These are phyloP conservation scores for Tilletia horrida DNA, from an alignment of 1,284 basidiomycete genomes.

Conservation along the genomic window DNA sequence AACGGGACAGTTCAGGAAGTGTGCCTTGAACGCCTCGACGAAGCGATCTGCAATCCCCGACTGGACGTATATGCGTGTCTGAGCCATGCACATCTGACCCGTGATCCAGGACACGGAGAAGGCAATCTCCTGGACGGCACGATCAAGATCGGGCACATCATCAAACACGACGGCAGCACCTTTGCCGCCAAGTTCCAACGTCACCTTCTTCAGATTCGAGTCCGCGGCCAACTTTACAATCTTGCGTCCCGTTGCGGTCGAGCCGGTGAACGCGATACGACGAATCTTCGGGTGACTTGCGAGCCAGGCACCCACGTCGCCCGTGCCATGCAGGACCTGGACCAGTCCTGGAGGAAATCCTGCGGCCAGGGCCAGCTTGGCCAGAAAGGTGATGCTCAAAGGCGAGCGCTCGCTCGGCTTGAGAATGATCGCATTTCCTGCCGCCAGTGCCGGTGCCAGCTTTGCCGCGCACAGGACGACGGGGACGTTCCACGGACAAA, in stretches of 20 bases:
- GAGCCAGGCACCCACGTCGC: constrained; percentile 3
- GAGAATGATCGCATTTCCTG: constrained; percentile 22
- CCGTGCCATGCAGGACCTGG: constrained; percentile 19
- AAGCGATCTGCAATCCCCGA: constrained; percentile 72
- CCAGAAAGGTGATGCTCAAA: background rate
- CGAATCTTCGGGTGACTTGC: constrained; percentile 19
- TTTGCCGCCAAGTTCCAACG: constrained; percentile 91
- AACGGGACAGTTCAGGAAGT: background rate
- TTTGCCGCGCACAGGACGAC: background rate
- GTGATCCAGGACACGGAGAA: constrained; percentile 93
- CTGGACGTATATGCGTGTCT: constrained; percentile 83
- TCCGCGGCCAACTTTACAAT: constrained; percentile 7
- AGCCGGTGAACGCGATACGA: constrained; percentile 21
- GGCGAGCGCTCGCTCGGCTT: constrained; percentile 20
- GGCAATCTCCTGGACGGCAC: constrained; percentile 82
- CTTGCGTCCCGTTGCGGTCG: background rate
- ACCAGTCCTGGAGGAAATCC: constrained; percentile 20
- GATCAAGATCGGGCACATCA: constrained; percentile 76
- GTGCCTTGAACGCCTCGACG: constrained; percentile 57
- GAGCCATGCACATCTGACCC: constrained; percentile 91
- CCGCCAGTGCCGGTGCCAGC: constrained; percentile 8
- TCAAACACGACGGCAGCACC: constrained; percentile 89
- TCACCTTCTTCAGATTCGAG: constrained; percentile 60
- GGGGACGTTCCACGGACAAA: constrained; percentile 11
- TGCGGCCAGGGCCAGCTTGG: constrained; percentile 11